Conservation (phyloP, 1,284 basidiomycete species). For the Sanghuangporus sanghuang region DNA sequence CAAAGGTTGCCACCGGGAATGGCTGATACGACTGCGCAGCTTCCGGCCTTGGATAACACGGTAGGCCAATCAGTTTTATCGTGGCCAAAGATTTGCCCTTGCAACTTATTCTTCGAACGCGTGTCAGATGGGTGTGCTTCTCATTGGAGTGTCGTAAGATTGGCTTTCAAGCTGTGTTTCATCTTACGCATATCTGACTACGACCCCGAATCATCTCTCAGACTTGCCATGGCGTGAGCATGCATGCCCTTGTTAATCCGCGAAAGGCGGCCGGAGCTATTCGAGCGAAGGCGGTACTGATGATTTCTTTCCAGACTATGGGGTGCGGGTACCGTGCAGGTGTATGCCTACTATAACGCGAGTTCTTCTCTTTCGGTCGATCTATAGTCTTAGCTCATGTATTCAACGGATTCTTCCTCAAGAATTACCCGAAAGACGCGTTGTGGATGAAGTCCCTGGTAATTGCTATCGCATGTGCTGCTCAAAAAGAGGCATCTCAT, state of each 20-base stretch:
- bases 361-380: not conserved
- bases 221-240: constrained; percentile 13
- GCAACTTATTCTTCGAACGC: no score
- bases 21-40: not conserved
- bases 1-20: not conserved
- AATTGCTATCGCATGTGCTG: not conserved
- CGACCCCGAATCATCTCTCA: not conserved
- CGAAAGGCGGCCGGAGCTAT: not conserved
- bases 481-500: not conserved
- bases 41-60: constrained; percentile 16
- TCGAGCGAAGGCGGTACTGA: not conserved
- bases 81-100: no score
- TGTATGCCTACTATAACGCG: constrained; percentile 15
- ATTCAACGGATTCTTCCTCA: no score
- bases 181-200: not conserved
- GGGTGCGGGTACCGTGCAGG: constrained; percentile 6
- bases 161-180: not conserved
- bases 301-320: not conserved
- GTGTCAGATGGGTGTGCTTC: constrained; percentile 13
- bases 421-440: constrained; percentile 12
- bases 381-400: not conserved
- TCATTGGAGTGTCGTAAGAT: constrained; percentile 16
- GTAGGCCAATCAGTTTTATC: not conserved
- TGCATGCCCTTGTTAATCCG: not conserved
- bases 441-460: constrained; percentile 13